A percentile compares a stretch with the other conserved stretches of the same genome.
Conservation (phyloP, 306 rosid genomes). For the Fragaria ananassa region DNA sequence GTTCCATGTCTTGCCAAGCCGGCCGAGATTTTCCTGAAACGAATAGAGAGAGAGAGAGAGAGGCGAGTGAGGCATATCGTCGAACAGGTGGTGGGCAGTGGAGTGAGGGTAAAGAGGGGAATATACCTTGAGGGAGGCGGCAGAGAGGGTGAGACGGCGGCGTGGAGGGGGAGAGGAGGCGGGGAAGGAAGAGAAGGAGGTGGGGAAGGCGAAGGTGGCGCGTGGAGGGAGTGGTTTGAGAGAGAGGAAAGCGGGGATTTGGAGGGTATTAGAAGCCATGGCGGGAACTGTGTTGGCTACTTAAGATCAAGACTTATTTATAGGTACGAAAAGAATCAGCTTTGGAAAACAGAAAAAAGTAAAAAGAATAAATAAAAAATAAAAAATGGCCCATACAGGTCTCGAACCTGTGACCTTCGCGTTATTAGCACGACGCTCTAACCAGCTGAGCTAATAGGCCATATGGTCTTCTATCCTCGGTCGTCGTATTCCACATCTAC, state of each 20-base stretch:
- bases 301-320: neutral
- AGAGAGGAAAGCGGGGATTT: constrained; percentile 27
- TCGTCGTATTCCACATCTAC: no score
- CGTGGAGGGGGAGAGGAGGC: constrained; percentile 27
- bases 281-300: neutral
- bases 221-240: constrained; percentile 30
- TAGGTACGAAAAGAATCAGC: neutral
- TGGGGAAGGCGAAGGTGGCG: constrained; percentile 23
- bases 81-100: constrained; percentile 31
- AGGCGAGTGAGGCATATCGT: constrained; percentile 5
- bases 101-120: neutral
- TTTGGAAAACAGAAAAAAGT: no score
- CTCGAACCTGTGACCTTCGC: constrained; percentile 11
- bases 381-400: neutral
- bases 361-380: neutral
- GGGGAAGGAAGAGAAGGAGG: constrained; percentile 28
- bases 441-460: constrained; percentile 7
- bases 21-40: constrained; percentile 58
- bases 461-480: no score
- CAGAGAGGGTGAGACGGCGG: constrained; percentile 27
- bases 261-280: constrained; percentile 49
- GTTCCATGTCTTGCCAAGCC: constrained; percentile 45
- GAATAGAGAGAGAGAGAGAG: neutral
- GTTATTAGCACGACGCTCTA: constrained; percentile 12
- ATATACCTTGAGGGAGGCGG: constrained; percentile 50